These are phyloP conservation scores for Fusarium annulatum DNA, from an alignment of 2,329 filamentous ascomycete genomes.

Conservation along the genomic window DNA sequence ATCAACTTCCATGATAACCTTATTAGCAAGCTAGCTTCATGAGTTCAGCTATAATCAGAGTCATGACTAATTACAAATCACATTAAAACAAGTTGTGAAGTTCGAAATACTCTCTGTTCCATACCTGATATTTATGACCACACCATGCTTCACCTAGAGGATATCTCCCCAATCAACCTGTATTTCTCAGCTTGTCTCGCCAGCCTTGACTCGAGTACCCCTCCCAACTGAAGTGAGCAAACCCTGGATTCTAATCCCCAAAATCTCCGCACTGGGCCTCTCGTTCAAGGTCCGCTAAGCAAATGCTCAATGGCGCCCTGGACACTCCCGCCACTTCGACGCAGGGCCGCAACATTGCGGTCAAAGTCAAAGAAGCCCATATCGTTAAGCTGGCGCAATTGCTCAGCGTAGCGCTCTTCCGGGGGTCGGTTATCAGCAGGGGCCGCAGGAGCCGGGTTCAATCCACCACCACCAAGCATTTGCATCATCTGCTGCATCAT, in stretches of 20 bases:
- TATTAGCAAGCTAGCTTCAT: not conserved
- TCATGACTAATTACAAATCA: not conserved
- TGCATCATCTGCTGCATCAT: conserved; percentile 66
- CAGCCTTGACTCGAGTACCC: conserved; percentile 13
- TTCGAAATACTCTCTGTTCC: conserved; percentile 21
- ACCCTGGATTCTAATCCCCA: not conserved
- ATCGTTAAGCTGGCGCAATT: conserved; percentile 93
- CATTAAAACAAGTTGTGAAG: not conserved
- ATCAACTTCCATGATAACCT: not conserved
- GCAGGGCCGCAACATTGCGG: conserved; percentile 86
- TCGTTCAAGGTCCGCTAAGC: conserved; percentile 51
- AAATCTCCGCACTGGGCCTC: not conserved
- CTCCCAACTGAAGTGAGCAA: conserved; percentile 12
- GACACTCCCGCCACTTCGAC: conserved; percentile 91
- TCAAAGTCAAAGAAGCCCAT: conserved; percentile 99
- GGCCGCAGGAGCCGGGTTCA: conserved; percentile 58
- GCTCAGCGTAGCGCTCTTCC: conserved; percentile 91
- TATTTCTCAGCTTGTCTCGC: conserved; percentile 32
- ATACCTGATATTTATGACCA: conserved; percentile 41
- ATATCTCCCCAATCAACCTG: conserved; percentile 23
- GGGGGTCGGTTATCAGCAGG: conserved; percentile 87
- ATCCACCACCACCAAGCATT: conserved; percentile 54
- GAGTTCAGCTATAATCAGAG: not conserved
- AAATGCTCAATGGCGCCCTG: conserved; percentile 89
- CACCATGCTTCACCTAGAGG: conserved; percentile 33